Conservation (phyloP, 306 rosid genomes). For the Bauhinia variegata region DNA sequence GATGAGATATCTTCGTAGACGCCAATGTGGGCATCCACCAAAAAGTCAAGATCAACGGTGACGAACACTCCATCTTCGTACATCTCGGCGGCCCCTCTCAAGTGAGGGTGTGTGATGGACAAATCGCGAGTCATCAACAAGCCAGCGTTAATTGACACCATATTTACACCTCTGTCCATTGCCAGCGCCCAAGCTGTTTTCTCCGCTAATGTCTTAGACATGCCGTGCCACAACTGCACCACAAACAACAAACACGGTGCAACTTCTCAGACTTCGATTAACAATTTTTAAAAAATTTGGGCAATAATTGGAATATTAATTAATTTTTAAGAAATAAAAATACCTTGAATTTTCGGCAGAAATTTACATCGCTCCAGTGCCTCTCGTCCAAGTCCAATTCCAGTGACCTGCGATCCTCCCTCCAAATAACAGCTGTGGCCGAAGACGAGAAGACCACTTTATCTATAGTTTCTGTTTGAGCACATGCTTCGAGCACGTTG, state of each 20-base stretch:
- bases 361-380: conserved; percentile 77
- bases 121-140: conserved; percentile 53
- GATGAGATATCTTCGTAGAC: conserved; percentile 76
- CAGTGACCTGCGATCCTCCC: conserved; percentile 58
- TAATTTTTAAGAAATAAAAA: not conserved
- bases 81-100: conserved; percentile 98
- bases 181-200: conserved; percentile 89
- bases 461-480: conserved; percentile 77
- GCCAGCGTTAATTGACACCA: conserved; percentile 74
- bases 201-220: conserved; percentile 81
- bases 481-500: conserved; percentile 93
- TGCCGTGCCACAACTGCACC: conserved; percentile 81
- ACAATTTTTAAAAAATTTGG: not conserved
- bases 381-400: conserved; percentile 65
- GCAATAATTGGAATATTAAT: not conserved
- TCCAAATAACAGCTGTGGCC: conserved; percentile 79
- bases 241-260: not conserved
- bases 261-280: not conserved
- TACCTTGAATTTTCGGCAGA: conserved; percentile 88
- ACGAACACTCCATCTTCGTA: conserved; percentile 82
- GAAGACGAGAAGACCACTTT: conserved; percentile 84
- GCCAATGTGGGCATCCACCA: conserved; percentile 69
- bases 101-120: conserved; percentile 56
- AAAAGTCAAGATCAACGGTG: conserved; percentile 66
- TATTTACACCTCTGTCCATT: conserved; percentile 83